Evolutionary conservation across 345 rosid species (phyloP), one percentile per base, ranked within the genome.

Genomic region (Populus tremula): DNA sequence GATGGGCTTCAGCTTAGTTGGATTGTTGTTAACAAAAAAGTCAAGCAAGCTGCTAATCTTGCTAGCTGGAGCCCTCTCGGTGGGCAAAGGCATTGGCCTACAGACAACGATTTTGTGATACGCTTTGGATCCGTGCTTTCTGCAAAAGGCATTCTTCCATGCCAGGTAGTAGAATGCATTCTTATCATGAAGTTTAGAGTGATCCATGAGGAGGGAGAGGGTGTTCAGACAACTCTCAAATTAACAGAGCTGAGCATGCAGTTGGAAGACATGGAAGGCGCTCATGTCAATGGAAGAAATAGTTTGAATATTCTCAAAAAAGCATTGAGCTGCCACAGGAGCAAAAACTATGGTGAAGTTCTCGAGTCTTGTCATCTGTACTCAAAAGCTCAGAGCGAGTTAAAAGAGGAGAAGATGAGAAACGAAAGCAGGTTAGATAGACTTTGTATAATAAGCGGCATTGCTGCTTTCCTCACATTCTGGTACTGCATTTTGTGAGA

Each of bases 41-140:
- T 81, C 38, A 88, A 90, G 80, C 91, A 87, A 79, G 93, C 93
- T 39, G 96, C 89, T 25, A 91, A 91, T 81, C 86, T 91, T 45
- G 84, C 93, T 5, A 91, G 96, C 87, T 91, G 93, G 96, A 87
- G 91, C 62, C 88, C 96, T 61, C 93, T 91, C 29, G 90, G 92
- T 7, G 96, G 96, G 65, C 96, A 91, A 72, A 87, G 96, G 81
- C 96, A 90, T 78, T 91, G 93, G 93, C 96, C 96, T 0, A 91
- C 96, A 2, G 93, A 90, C 79, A 90, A 86, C 83, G 96, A 91
- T 82, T 91, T 91, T 45, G 87, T 91, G n/a, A 83, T 90, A 33
- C 87, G 92, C 38, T 91, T 90, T 70, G 96, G 96, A 50, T 90
- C 96, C 8, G 86, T 91, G 71, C 92, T 91, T 74, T 88, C 96